These are phyloP conservation scores for Sarocladium oryzae DNA, from an alignment of 2,329 filamentous ascomycete genomes.

Conservation along the genomic window DNA sequence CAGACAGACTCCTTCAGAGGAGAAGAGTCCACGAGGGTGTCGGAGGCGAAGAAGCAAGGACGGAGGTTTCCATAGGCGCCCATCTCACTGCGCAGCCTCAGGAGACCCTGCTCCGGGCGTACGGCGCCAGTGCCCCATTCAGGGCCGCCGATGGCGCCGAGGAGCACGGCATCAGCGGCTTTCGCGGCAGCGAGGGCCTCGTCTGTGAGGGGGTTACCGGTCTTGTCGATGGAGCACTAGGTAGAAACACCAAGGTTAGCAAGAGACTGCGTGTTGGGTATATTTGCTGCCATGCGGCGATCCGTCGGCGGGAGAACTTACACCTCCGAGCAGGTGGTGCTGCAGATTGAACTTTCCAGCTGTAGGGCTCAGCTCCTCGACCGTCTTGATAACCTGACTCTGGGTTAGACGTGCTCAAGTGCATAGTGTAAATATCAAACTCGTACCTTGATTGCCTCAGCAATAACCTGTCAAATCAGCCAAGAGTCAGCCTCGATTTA, in stretches of 20 bases:
- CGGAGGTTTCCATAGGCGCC: conserved; percentile 87
- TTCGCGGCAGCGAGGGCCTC: conserved; percentile 80
- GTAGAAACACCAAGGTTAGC: conserved; percentile 12
- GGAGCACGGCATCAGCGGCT: conserved; percentile 95
- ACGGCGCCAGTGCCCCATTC: conserved; percentile 95
- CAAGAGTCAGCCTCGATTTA: conserved; percentile 15
- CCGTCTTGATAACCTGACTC: conserved; percentile 63
- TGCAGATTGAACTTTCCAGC: conserved; percentile 77
- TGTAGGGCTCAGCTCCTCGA: conserved; percentile 64
- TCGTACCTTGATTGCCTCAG: conserved; percentile 74
- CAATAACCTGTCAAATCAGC: conserved; percentile 52
- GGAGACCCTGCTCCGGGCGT: conserved; percentile 83
- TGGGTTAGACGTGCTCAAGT: conserved; percentile 7
- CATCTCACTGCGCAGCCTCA: conserved; percentile 85
- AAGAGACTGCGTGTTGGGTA: conserved; percentile 11
- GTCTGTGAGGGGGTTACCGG: conserved; percentile 81
- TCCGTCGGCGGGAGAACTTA: conserved; percentile 41
- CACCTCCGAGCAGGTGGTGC: conserved; percentile 81
- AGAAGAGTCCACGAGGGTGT: conserved; percentile 72
- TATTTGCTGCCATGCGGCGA: conserved; percentile 12
- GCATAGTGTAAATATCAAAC: conserved; percentile 1
- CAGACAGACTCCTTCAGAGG: conserved; percentile 79
- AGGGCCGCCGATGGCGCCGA: conserved; percentile 88
- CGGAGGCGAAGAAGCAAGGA: conserved; percentile 87
- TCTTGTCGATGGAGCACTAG: conserved; percentile 84